Percentiles rank a stretch among this genome's conserved stretches.
Conservation (phyloP, 345 rosid genomes). For the Melaleuca alternifolia region DNA sequence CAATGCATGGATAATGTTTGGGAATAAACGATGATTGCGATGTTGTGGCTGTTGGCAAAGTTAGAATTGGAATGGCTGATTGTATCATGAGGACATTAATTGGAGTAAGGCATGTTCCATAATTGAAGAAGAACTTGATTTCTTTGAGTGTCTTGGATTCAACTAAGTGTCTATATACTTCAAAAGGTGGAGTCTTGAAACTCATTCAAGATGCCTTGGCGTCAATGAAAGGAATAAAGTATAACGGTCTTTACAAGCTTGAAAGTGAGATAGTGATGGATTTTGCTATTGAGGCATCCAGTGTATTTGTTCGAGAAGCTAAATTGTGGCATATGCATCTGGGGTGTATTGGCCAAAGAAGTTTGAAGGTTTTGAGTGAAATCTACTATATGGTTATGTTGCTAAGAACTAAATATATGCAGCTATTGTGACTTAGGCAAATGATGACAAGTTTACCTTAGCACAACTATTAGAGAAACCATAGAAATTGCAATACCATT, state of each 20-base stretch:
- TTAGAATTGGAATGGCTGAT: background rate
- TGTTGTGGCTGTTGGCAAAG: background rate
- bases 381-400: background rate
- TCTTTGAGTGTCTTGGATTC: background rate
- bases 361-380: background rate
- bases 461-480: background rate
- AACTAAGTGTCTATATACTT: background rate
- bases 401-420: background rate
- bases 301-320: background rate
- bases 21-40: background rate
- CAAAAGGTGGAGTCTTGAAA: background rate
- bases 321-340: background rate
- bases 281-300: rapidly evolving
- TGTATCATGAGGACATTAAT: background rate
- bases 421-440: background rate
- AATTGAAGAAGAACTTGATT: background rate
- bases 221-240: background rate
- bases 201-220: background rate
- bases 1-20: background rate
- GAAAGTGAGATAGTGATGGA: background rate
- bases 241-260: rapidly evolving
- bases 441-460: background rate
- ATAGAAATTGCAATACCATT: background rate
- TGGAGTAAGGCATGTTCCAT: background rate
- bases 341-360: background rate